Evolutionary conservation across 495 filamentous ascomycete species (phyloP).

Genomic region (Pseudevernia furfuracea): DNA sequence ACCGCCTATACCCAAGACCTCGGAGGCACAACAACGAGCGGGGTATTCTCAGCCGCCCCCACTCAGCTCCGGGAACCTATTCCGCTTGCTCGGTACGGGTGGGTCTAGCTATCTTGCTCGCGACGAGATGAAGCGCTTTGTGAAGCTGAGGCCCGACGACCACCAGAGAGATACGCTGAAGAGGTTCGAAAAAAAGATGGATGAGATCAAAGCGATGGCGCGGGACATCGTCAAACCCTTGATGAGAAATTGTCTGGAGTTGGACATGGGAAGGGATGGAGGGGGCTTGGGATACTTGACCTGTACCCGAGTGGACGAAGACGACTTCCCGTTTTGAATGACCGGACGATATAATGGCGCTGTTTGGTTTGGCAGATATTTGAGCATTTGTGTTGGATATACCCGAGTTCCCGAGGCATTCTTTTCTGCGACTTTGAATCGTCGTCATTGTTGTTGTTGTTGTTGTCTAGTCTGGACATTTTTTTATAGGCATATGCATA

Average conservation of each 20-base stretch:
- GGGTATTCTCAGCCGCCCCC: constrained; percentile 25
- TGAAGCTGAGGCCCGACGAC: constrained; percentile 58
- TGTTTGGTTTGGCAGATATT: not conserved
- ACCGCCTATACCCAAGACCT: constrained; percentile 39
- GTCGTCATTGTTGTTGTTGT: not conserved
- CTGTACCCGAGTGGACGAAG: constrained; percentile 67
- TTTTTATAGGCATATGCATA: not conserved
- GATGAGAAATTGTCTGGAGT: constrained; percentile 73
- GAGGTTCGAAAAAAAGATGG: constrained; percentile 74
- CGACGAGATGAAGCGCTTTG: constrained; percentile 81
- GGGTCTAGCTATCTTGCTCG: constrained; percentile 63
- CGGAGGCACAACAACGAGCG: constrained; percentile 24
- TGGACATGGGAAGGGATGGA: constrained; percentile 51
- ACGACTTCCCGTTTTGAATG: constrained; percentile 75
- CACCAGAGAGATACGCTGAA: constrained; percentile 71
- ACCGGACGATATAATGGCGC: not conserved
- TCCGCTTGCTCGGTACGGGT: constrained; percentile 57
- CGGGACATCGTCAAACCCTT: constrained; percentile 76
- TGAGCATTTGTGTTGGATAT: not conserved
- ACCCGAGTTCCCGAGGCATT: not conserved
- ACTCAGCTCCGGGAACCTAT: constrained; percentile 51
- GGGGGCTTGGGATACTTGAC: constrained; percentile 56
- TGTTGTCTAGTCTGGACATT: not conserved
- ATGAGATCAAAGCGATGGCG: constrained; percentile 77
- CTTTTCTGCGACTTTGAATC: not conserved